Base-by-base conservation (phyloP, 768 basidiomycete species). In the Auricularia cornea region DNA sequence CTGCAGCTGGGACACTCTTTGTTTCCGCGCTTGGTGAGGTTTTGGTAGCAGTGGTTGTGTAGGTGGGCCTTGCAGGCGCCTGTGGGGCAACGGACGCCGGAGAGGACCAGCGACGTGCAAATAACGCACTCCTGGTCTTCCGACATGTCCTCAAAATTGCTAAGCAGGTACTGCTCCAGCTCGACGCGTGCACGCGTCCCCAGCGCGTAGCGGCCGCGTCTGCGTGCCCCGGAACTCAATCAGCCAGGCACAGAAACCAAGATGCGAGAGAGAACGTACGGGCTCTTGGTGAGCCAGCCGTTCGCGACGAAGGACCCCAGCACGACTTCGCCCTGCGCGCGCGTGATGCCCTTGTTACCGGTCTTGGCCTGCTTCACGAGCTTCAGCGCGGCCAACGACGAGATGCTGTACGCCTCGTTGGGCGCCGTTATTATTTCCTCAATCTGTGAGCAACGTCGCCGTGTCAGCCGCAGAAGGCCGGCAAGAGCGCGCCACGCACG, bases 351-450 rank as follows among this genome's bases (percentile, higher is more conserved):
- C 28, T 28, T 57, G 26, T 57, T 57, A 8, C 54, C 54, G 12
- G 28, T 30, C 65, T 78, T 87, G 3, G 74, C 69, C 60, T 72
- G 70, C 64, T 84, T 86, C 54, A 91, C 76, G 73, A 91, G 88
- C 56, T 90, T 84, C 48, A 92, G 76, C 0, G 91, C 92, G 2
- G 84, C 86, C 29, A 90, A 74, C 3, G 90, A 91, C 0, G 89
- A 88, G 12, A 92, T 80, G 20, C 87, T 92, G 72, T 81, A 96
- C 0, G 88, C 77, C 69, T 88, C 84, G 48, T 80, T 80, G 5
- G 90, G 85, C 6, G 92, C 90, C 20, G 87, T 79, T 83, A 94
- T 88, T 68, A 96, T 94, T 74, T 89, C 88, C 69, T 94, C 90
- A 44, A 95, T 81, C 93, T 95, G 68, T 3, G n/a, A n/a, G n/a